These are phyloP conservation scores for Seiridium cupressi DNA, from an alignment of 2,329 filamentous ascomycete species.

Conservation along the genomic window DNA sequence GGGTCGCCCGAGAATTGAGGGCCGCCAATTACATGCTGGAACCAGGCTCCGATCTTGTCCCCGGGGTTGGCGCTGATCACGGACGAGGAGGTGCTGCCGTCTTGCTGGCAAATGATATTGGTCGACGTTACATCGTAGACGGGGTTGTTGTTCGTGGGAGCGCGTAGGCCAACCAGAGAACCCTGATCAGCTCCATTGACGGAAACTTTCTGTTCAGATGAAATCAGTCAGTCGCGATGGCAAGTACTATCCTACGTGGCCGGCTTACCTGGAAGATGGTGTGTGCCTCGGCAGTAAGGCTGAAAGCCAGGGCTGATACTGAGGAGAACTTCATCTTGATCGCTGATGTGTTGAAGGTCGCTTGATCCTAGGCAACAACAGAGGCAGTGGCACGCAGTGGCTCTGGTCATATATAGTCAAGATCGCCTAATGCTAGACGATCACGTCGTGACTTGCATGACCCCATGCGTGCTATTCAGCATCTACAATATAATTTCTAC, in stretches of 20 bases:
- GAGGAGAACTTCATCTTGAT: conserved; percentile 36
- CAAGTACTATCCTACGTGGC: neutral
- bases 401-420: too few relatives aligned
- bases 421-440: too few relatives aligned
- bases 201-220: conserved; percentile 36
- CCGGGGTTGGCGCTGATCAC: conserved; percentile 49
- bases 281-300: conserved; percentile 36
- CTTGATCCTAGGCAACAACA: too few relatives aligned
- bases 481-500: too few relatives aligned
- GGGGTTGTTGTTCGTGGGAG: conserved; percentile 51
- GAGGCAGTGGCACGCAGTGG: too few relatives aligned
- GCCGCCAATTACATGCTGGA: conserved; percentile 54
- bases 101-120: conserved; percentile 49
- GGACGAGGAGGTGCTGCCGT: conserved; percentile 36
- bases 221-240: neutral
- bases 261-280: conserved; percentile 39
- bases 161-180: conserved; percentile 42
- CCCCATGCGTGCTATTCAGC: too few relatives aligned
- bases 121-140: conserved; percentile 47
- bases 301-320: conserved; percentile 28
- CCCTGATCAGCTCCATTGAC: conserved; percentile 44
- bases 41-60: conserved; percentile 50
- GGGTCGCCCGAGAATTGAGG: conserved; percentile 20
- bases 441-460: too few relatives aligned
- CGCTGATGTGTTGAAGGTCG: neutral